Percentiles rank a stretch among this genome's conserved stretches.
These are phyloP conservation scores for Acacia confusa DNA, from an alignment of 306 rosid species.

Conservation along the genomic window DNA sequence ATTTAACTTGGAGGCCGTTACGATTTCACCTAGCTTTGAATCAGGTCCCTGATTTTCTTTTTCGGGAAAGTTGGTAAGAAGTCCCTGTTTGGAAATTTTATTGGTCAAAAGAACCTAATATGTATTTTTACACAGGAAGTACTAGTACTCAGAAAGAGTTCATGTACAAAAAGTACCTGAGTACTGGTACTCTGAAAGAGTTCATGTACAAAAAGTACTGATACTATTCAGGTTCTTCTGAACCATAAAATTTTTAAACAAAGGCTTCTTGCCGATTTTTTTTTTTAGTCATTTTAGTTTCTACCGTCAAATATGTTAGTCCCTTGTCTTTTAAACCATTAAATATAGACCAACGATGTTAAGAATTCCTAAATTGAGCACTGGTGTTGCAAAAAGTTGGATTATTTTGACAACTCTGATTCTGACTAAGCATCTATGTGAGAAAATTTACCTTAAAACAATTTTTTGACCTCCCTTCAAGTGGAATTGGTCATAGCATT, in stretches of 20 bases:
- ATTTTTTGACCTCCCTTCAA: not conserved
- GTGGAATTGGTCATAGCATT: constrained; percentile 30
- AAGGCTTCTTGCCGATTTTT: too few species aligned
- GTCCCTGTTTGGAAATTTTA: too few species aligned
- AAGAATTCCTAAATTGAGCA: not conserved
- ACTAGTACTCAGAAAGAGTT: too few species aligned
- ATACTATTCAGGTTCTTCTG: too few species aligned
- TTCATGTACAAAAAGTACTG: too few species aligned
- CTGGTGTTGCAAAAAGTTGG: not conserved
- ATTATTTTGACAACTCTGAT: not conserved
- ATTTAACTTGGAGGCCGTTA: not conserved
- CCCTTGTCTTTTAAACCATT: not conserved
- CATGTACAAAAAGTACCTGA: too few species aligned
- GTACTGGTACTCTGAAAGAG: too few species aligned
- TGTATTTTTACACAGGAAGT: too few species aligned
- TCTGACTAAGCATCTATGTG: not conserved
- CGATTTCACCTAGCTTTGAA: not conserved
- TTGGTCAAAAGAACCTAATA: too few species aligned
- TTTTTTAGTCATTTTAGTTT: not conserved
- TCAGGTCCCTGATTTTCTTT: not conserved
- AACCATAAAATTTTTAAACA: too few species aligned
- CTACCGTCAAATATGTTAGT: not conserved
- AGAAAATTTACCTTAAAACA: too few species aligned
- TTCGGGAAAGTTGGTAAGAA: too few species aligned
- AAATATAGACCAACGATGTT: not conserved